Conservation (phyloP, 2,329 filamentous ascomycete species). For the Colletotrichum falcatum region DNA sequence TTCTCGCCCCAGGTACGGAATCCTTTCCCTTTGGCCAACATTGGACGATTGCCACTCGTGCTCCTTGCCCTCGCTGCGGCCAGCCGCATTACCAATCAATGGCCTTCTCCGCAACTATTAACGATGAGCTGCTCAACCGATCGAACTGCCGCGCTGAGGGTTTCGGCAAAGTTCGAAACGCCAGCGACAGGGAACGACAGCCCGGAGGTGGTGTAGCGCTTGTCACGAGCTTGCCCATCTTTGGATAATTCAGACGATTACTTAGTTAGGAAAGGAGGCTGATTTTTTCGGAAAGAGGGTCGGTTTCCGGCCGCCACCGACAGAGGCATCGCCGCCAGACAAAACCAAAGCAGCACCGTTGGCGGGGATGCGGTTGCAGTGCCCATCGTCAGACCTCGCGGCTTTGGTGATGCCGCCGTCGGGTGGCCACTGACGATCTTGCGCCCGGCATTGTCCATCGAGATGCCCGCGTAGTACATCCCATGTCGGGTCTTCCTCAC, state of each 20-base stretch:
- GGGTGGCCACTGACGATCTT: constrained; percentile 66
- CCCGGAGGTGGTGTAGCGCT: constrained; percentile 53
- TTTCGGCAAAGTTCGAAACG: constrained; percentile 58
- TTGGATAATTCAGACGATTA: constrained; percentile 50
- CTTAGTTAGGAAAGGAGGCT: constrained; percentile 33
- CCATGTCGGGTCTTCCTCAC: constrained; percentile 59
- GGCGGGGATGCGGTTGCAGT: constrained; percentile 33
- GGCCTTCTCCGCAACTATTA: background rate
- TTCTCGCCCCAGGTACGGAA: background rate
- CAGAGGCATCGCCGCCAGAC: constrained; percentile 56
- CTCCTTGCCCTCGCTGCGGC: background rate
- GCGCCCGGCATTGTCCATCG: too few species aligned
- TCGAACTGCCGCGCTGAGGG: constrained; percentile 45
- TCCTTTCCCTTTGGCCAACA: too few species aligned
- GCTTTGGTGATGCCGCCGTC: constrained; percentile 48
- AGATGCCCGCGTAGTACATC: constrained; percentile 66
- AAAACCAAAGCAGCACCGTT: too few species aligned
- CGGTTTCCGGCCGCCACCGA: constrained; percentile 59
- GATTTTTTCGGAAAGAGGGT: constrained; percentile 57
- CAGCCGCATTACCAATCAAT: background rate
- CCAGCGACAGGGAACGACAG: constrained; percentile 53
- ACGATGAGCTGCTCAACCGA: background rate
- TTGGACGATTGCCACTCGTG: background rate
- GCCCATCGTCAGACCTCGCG: background rate
- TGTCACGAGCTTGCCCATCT: constrained; percentile 52